These are phyloP conservation scores for Viola odorata DNA, from an alignment of 345 rosid genomes.

Conservation along the genomic window DNA sequence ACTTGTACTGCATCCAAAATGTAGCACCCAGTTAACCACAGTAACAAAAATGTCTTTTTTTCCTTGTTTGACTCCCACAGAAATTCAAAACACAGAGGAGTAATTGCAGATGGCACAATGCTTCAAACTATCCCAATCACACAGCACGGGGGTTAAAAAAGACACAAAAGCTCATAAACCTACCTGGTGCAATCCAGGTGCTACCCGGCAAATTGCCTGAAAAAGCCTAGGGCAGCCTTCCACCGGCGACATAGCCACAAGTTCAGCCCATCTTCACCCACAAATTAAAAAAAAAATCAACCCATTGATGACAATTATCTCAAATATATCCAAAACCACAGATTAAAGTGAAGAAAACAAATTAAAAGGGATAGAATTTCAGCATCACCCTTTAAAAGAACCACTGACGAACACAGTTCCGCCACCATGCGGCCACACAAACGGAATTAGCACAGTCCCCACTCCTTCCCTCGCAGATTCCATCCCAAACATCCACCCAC, in stretches of 20 bases:
- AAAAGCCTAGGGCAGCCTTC: conserved; percentile 28
- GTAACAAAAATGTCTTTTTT: not conserved
- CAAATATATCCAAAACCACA: not conserved
- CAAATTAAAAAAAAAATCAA: not conserved
- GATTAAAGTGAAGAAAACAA: too few species aligned
- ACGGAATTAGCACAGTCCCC: conserved; percentile 21
- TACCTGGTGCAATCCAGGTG: conserved; percentile 28
- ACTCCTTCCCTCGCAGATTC: conserved; percentile 17
- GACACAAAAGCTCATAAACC: not conserved
- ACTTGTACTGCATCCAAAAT: conserved; percentile 23
- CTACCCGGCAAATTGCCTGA: conserved; percentile 19
- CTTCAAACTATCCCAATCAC: too few species aligned
- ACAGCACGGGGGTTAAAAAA: too few species aligned
- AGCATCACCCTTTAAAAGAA: conserved; percentile 25
- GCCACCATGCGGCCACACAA: conserved; percentile 31
- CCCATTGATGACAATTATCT: not conserved
- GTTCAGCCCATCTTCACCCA: conserved; percentile 27
- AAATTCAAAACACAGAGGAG: too few species aligned
- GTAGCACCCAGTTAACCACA: not conserved
- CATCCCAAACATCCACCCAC: conserved; percentile 18
- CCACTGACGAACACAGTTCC: conserved; percentile 26
- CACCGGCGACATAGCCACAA: conserved; percentile 27
- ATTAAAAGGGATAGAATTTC: not conserved
- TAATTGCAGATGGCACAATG: too few species aligned
- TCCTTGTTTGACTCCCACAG: not conserved